Conservation (phyloP, 2,329 filamentous ascomycete genomes). For the Xenoacremonium recifei region DNA sequence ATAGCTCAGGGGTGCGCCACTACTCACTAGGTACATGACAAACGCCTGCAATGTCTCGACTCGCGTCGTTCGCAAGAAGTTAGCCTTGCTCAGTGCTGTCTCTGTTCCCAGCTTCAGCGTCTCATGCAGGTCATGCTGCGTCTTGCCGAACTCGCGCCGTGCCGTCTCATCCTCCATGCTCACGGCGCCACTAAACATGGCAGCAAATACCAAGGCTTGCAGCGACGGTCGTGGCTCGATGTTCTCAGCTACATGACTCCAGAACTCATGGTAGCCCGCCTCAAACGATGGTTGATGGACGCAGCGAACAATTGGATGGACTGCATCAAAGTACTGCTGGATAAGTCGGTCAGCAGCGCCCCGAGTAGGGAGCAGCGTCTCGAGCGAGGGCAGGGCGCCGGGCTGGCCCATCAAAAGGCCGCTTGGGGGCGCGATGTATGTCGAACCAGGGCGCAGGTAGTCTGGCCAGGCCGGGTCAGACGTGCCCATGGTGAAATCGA, state of each 20-base stretch:
- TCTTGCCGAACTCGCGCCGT: conserved; percentile 48
- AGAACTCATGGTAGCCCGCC: conserved; percentile 62
- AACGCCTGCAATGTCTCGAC: conserved; percentile 76
- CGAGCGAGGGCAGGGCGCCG: conserved; percentile 47
- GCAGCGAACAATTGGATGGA: conserved; percentile 67
- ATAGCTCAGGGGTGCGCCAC: background rate
- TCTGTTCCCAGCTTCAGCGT: conserved; percentile 67
- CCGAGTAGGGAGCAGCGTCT: conserved; percentile 60
- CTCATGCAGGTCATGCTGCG: conserved; percentile 57
- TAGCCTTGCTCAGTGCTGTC: conserved; percentile 64
- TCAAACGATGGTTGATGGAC: conserved; percentile 69
- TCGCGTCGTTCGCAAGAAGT: conserved; percentile 65
- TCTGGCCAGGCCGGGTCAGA: conserved; percentile 31
- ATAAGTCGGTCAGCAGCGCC: conserved; percentile 60
- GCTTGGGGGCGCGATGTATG: conserved; percentile 67
- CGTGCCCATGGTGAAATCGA: background rate
- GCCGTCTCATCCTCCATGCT: conserved; percentile 60
- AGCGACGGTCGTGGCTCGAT: conserved; percentile 62
- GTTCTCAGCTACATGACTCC: conserved; percentile 57
- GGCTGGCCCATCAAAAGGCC: conserved; percentile 64
- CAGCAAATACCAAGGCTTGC: conserved; percentile 68
- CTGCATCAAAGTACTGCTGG: conserved; percentile 64
- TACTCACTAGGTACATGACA: conserved; percentile 69
- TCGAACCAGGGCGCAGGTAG: conserved; percentile 62
- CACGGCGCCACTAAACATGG: conserved; percentile 66